Base-by-base conservation (phyloP, 805 yeast genomes). In the Yarrowia keelungensis region DNA sequence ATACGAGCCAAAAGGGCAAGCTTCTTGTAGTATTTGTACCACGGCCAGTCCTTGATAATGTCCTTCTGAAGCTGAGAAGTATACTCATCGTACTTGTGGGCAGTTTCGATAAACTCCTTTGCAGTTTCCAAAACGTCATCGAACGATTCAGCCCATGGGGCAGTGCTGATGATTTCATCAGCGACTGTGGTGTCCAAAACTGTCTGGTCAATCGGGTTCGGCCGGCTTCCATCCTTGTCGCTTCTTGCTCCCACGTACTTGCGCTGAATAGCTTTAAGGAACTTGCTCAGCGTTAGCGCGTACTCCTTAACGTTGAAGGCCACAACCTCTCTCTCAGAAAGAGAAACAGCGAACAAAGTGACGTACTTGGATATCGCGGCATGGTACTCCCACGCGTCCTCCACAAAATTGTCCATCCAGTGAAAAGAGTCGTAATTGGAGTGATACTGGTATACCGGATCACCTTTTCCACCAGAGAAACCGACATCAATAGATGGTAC, bases 371-470 rank as follows among this genome's bases (percentile, higher is more conserved):
- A 82, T 74, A 85, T 75, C 5, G 87, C 76, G 66, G 86, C 85
- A 76, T 89, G 93, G 71, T 77, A 82, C 49, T 80, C 80, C 78
- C 87, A 88, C 0, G 84, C 87, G 14, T 89, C 88, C 74, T 89
- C 93, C 38, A 86, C 89, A 75, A 76, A 83, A 5, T 77, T 80
- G 45, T 81, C 81, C 88, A 89, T 87, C 94, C 94, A 89, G 71
- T 86, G 80, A 76, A 79, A 86, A 0, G 91, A 87, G 76, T 89
- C 92, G 74, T 87, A 89, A 75, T 87, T 86, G 16, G 93, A 88
- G 75, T 89, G 94, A 76, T 89, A 88, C 70, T 88, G 93, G 75
- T 89, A 89, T 8, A 88, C 85, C 0, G 92, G 82, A 64, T 87
- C 89, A 9, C 75, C 79, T 12, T 75, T 73, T 10, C 81, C 79